A percentile compares a stretch with the other conserved stretches of the same genome.
Evolutionary conservation across 768 basidiomycete species (phyloP).

Genomic region (Leccinellum albellum): DNA sequence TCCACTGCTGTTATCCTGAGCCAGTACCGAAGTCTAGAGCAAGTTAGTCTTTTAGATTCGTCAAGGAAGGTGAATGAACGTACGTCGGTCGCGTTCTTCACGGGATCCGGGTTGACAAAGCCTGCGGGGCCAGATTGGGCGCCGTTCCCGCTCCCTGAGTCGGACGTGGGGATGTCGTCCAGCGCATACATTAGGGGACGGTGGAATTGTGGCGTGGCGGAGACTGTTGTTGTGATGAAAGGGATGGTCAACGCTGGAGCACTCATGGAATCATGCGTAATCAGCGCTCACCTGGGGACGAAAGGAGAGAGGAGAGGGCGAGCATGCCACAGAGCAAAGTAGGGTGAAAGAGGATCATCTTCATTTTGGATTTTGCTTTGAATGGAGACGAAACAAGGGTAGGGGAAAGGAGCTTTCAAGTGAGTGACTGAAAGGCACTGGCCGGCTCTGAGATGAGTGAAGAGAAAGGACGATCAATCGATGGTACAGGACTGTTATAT

Average conservation of each 20-base stretch:
- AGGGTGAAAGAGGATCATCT: slow-evolving; percentile 23
- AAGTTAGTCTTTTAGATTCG: neutral
- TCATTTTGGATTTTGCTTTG: slow-evolving; percentile 5
- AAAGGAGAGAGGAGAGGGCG: slow-evolving; percentile 9
- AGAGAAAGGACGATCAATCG: neutral
- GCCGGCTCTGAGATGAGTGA: slow-evolving; percentile 9
- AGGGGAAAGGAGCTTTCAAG: neutral
- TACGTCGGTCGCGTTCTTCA: neutral
- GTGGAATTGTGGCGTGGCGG: slow-evolving; percentile 22
- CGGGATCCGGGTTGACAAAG: neutral
- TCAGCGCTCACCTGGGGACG: slow-evolving; percentile 12
- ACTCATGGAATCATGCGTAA: neutral
- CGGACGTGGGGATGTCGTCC: slow-evolving; percentile 1
- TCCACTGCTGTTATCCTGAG: neutral
- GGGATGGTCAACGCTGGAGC: neutral
- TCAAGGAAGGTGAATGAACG: neutral
- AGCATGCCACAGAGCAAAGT: slow-evolving; percentile 8
- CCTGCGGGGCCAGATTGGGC: neutral
- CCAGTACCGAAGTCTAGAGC: neutral
- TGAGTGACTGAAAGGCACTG: slow-evolving; percentile 7
- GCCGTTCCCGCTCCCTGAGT: neutral
- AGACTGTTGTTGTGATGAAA: slow-evolving; percentile 1
- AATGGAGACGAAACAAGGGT: neutral
- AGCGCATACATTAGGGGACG: slow-evolving; percentile 9
- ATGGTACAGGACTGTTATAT: neutral